Percentiles rank a stretch among this genome's conserved stretches.
Evolutionary conservation across 805 yeast genomes (phyloP).

Genomic region (Ogataea polymorpha): DNA sequence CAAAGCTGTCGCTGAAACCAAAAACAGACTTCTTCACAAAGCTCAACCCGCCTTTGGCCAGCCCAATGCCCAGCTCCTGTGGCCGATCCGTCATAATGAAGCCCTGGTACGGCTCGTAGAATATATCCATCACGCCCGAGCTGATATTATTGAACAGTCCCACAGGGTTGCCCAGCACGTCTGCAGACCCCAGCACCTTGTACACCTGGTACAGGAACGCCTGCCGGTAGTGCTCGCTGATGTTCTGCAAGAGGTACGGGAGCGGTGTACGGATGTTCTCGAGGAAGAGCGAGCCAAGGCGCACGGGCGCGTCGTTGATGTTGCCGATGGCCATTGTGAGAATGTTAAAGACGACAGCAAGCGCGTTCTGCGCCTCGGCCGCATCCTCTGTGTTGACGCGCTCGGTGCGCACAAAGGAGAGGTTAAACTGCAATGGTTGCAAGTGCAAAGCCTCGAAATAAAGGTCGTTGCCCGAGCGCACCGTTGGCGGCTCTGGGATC

Average conservation of each 20-base stretch:
- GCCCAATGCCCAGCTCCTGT: slow-evolving; percentile 89
- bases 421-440: slow-evolving; percentile 85
- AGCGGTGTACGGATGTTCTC: slow-evolving; percentile 88
- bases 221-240: slow-evolving; percentile 85
- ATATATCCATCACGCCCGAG: slow-evolving; percentile 94
- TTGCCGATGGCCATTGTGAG: slow-evolving; percentile 96
- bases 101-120: slow-evolving; percentile 97
- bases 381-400: slow-evolving; percentile 62
- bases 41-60: slow-evolving; percentile 94
- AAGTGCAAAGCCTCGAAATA: slow-evolving; percentile 91
- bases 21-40: slow-evolving; percentile 92
- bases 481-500: slow-evolving; percentile 66
- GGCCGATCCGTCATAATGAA: slow-evolving; percentile 92
- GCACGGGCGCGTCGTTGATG: slow-evolving; percentile 93
- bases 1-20: slow-evolving; percentile 90
- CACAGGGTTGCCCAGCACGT: slow-evolving; percentile 94
- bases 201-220: slow-evolving; percentile 89
- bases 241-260: slow-evolving; percentile 64
- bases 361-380: slow-evolving; percentile 54
- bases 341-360: slow-evolving; percentile 77
- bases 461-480: slow-evolving; percentile 58
- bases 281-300: slow-evolving; percentile 78
- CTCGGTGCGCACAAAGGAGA: slow-evolving; percentile 90
- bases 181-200: slow-evolving; percentile 93
- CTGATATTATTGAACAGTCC: slow-evolving; percentile 90